Conservation (phyloP, 2,329 filamentous ascomycete species). For the Penicillium crustosum region DNA sequence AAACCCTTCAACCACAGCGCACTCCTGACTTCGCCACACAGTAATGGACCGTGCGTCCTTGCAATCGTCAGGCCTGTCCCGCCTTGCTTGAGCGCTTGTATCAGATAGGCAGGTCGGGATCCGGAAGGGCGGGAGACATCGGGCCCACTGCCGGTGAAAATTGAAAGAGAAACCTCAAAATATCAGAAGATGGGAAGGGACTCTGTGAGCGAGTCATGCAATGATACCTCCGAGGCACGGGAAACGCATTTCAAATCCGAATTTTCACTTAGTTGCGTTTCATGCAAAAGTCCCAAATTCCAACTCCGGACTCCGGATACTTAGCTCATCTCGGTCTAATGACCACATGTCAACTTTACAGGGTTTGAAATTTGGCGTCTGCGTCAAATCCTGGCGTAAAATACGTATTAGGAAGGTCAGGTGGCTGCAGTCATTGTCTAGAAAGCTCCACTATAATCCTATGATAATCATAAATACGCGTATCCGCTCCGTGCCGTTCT, state of each 20-base stretch:
- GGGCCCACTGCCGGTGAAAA: conserved; percentile 1
- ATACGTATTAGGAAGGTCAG: background rate
- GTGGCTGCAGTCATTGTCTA: background rate
- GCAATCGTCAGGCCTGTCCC: background rate
- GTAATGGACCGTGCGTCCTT: background rate
- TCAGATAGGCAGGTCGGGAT: conserved; percentile 13
- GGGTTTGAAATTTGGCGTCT: background rate
- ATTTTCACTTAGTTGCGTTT: background rate
- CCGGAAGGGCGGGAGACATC: background rate
- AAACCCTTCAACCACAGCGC: too few species aligned
- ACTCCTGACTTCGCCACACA: background rate
- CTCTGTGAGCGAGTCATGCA: background rate
- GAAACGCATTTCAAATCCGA: background rate
- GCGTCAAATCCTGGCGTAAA: background rate
- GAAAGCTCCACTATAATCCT: background rate
- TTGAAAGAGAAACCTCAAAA: background rate
- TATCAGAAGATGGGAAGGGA: background rate
- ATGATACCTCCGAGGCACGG: background rate
- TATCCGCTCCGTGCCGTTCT: background rate
- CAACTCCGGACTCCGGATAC: background rate
- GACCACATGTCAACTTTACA: background rate
- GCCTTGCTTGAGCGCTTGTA: conserved; percentile 1
- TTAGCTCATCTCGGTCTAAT: background rate
- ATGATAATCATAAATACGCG: background rate
- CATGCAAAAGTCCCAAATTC: background rate